These are phyloP conservation scores for Lyophyllum decastes DNA, from an alignment of 768 basidiomycete genomes.

Conservation along the genomic window DNA sequence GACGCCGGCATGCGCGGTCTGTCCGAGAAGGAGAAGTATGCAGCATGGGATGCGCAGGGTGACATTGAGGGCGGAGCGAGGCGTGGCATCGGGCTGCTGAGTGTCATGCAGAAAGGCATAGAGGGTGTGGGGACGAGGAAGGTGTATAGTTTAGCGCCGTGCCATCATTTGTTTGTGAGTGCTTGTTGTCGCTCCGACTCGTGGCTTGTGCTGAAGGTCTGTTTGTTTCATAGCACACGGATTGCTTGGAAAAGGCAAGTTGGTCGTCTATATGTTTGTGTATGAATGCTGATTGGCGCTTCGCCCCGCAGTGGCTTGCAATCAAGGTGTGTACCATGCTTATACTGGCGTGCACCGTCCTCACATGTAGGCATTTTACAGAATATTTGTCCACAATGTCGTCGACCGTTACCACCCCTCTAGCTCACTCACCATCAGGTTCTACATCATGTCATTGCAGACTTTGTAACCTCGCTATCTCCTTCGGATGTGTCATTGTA, in stretches of 20 bases:
- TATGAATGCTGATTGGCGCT: conserved; percentile 14
- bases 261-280: conserved; percentile 20
- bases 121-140: conserved; percentile 51
- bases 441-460: background rate
- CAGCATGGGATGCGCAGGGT: conserved; percentile 19
- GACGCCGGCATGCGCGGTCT: conserved; percentile 40
- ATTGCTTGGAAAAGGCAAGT: conserved; percentile 84
- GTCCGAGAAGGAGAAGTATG: conserved; percentile 35
- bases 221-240: conserved; percentile 64
- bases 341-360: background rate
- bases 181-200: background rate
- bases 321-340: conserved; percentile 56
- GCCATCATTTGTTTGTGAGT: conserved; percentile 86
- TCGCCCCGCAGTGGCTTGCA: conserved; percentile 59
- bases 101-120: conserved; percentile 45
- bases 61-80: background rate
- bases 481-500: background rate
- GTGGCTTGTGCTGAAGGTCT: background rate
- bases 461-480: background rate
- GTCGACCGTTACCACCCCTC: conserved; percentile 79
- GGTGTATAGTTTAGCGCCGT: conserved; percentile 84
- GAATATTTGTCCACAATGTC: conserved; percentile 94
- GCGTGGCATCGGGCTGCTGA: conserved; percentile 37
- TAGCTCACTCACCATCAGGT: conserved; percentile 33
- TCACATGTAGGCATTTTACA: conserved; percentile 26